Base-by-base conservation (phyloP, 2,329 filamentous ascomycete genomes). In the Colletotrichum acutatum region DNA sequence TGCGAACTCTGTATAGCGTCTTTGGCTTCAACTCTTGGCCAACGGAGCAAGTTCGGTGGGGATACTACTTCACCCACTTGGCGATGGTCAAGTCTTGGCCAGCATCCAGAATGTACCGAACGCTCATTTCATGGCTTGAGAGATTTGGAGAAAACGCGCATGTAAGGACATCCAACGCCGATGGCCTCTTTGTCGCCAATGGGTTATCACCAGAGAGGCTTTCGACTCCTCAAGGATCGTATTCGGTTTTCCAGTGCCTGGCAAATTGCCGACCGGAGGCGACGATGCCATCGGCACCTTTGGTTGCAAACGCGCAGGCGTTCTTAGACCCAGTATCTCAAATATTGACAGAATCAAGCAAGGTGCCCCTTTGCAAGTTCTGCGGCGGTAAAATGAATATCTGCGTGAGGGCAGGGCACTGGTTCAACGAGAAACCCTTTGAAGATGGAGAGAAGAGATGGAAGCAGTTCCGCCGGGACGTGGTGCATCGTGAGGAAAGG, bases 121-220 rank as follows among this genome's bases (percentile, higher is more conserved):
- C 16, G 12, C 67, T 75, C 28, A 42, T 76, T 14, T 60, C 64
- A 2, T 76, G 74, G 75, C 30, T 76, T 11, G 56, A 34, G 3
- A 58, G 24, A 34, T 74, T 69, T 46, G 74, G 56, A 0, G 66
- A 14, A 6, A 62, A 60, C 2, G 76, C 66, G 9, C 69, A 75
- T 28, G 74, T 82, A 14, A 77, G 80, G 9, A 82, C 81, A 1
- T 79, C 78, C 3, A 82, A 82, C 63, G 80, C 79, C 2, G 80
- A 82, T 52, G 77, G 79, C 2, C 71, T 81, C 3, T 82, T 82
- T 56, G 32, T 78, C 16, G 75, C 75, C 0, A 78, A 80, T 49
- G 79, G 79, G 0, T 79, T 79, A 75, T 34, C 67, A 0, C 68
- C 74, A 4, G 75, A 75, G 12, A 72, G 65, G 8, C 65, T 81